These are phyloP conservation scores for Pulveroboletus sp. DNA, from an alignment of 768 basidiomycete genomes.

Conservation along the genomic window DNA sequence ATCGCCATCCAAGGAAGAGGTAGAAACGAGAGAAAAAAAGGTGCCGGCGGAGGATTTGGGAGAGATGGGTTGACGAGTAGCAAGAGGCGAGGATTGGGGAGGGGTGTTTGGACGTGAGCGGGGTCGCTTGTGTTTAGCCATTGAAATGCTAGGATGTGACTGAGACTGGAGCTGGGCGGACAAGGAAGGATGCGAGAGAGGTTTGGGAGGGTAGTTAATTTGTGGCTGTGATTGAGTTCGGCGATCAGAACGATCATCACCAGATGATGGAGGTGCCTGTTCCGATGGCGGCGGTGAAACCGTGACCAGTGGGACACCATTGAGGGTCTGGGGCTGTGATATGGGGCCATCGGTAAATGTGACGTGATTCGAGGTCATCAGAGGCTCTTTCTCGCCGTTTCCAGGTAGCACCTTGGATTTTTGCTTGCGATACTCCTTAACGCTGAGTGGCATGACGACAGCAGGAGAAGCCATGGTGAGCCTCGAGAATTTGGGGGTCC, in stretches of 20 bases:
- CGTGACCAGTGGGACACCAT: constrained; percentile 8
- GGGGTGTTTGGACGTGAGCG: constrained; percentile 19
- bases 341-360: constrained; percentile 9
- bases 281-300: constrained; percentile 15
- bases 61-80: constrained; percentile 14
- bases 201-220: background rate
- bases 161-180: constrained; percentile 1
- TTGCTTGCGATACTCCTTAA: constrained; percentile 23
- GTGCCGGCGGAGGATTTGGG: constrained; percentile 27
- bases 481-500: constrained; percentile 28
- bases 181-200: background rate
- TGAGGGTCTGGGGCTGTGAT: background rate
- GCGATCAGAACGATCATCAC: background rate
- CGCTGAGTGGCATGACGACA: constrained; percentile 31
- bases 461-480: constrained; percentile 25
- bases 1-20: constrained; percentile 16
- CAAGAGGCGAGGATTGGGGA: constrained; percentile 13
- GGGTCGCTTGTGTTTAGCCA: constrained; percentile 7
- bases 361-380: constrained; percentile 4
- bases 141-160: constrained; percentile 1
- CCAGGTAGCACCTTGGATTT: constrained; percentile 9
- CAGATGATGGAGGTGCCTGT: background rate
- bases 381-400: constrained; percentile 3
- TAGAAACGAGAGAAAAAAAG: constrained; percentile 20
- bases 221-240: constrained; percentile 6